These are phyloP conservation scores for Neocucurbitaria cava DNA, from an alignment of 2,329 filamentous ascomycete species.

Conservation along the genomic window DNA sequence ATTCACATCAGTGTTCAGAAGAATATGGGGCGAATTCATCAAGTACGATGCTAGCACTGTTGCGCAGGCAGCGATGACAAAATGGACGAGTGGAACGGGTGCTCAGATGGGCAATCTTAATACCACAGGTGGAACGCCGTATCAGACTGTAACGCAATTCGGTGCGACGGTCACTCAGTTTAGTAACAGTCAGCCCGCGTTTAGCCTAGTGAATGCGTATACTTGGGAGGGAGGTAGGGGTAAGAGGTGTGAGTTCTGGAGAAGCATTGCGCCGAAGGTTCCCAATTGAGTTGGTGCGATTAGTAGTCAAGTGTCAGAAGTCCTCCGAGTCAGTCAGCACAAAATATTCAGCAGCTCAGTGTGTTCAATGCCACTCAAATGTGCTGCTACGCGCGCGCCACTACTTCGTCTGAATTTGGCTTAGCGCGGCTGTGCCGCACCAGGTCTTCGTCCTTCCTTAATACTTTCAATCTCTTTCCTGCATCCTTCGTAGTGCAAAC, in stretches of 20 bases:
- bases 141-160: constrained; percentile 5
- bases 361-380: no score
- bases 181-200: constrained; percentile 3
- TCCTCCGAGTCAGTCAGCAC: no score
- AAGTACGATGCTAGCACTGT: constrained; percentile 1
- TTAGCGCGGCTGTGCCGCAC: no score
- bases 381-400: no score
- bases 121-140: constrained; percentile 21
- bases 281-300: no score
- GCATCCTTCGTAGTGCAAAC: no score
- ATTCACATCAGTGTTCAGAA: constrained; percentile 11
- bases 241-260: constrained; percentile 17
- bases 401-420: no score
- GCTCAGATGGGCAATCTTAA: constrained; percentile 19
- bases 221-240: constrained; percentile 19
- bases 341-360: no score
- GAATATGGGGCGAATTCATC: constrained; percentile 17
- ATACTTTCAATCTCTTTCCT: no score
- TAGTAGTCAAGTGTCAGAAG: no score
- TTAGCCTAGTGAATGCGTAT: constrained; percentile 15
- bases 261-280: neutral
- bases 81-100: neutral
- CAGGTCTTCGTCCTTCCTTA: no score
- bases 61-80: neutral
- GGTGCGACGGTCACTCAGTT: constrained; percentile 13